Base-by-base conservation (phyloP, 1,284 basidiomycete species). In the Chalciporus sp. region DNA sequence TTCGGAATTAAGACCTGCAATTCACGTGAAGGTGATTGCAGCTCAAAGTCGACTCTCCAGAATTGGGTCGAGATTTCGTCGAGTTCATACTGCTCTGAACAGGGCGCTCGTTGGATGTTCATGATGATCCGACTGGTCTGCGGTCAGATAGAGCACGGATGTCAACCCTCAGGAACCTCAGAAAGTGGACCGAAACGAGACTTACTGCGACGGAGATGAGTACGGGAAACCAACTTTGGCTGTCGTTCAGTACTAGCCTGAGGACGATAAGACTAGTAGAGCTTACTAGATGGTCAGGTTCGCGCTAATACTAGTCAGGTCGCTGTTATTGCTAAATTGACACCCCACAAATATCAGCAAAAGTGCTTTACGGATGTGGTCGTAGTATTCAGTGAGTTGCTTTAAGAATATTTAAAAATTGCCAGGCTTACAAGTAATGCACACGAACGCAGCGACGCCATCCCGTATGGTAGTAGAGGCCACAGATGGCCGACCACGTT, bases 391-490 rank as follows among this genome's bases (percentile, higher is more conserved):
- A 23, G 23, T 23, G 23, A 23, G 6, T 23, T 2, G 23, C 23
- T 23, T 23, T 23, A 23, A 6, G 23, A 23, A 23, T 23, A 23
- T 37, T n/a, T 6, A 45, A 19, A 9, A 26, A 10, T 23, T 23
- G 23, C 2, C 10, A 20, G 0, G 16, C 64, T 63, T 26, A 65
- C 64, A 41, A 40, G 42, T 35, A 16, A 69, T 12, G 8, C 42
- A 54, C 3, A 20, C 10, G 14, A 69, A 66, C 9, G 55, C 58
- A 1, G 59, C 2, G 6, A 58, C 12, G 16, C 64, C 63, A 11
- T 66, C 64, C 3, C 67, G 63, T 20, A 66, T 66, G 17, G 65
- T 68, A 1, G 62, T 33, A 16, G 51, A 62, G 16, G 51, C 56
- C 17, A 68, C 37, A 4, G 45, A 42, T 1, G 35, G n/a, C 42